Conservation (phyloP, 2,329 filamentous ascomycete genomes). For the Colletotrichum magnum region DNA sequence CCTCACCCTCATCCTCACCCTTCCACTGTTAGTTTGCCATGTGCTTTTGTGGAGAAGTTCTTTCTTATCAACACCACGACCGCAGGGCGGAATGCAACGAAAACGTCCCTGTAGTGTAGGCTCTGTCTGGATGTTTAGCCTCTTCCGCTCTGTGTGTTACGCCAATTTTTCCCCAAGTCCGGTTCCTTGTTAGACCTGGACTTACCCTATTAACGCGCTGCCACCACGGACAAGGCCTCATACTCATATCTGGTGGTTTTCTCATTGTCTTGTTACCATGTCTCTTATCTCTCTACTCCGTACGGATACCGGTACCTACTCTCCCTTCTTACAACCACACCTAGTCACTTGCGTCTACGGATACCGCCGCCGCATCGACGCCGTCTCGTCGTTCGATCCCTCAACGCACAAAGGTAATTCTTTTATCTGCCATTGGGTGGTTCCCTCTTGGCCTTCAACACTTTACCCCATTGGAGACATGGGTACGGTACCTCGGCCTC, state of each 20-base stretch:
- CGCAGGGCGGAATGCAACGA: conserved; percentile 16
- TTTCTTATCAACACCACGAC: not conserved
- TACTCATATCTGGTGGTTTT: no score
- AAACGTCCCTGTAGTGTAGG: conserved; percentile 8
- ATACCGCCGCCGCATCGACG: not conserved
- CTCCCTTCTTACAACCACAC: conserved; percentile 12
- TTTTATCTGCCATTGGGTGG: conserved; percentile 17
- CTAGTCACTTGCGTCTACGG: not conserved
- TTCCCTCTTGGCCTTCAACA: conserved; percentile 7
- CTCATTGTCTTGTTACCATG: no score
- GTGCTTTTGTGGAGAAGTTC: conserved; percentile 31
- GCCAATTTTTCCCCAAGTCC: no score
- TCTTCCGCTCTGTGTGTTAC: no score
- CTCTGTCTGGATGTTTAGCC: not conserved
- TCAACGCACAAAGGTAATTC: conserved; percentile 15
- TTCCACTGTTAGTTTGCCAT: conserved; percentile 20
- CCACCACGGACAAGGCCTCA: not conserved
- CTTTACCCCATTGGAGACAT: no score
- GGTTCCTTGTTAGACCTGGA: not conserved
- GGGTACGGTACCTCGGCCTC: no score
- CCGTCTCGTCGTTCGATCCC: conserved; percentile 24
- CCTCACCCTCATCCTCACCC: not conserved
- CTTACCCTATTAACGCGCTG: conserved; percentile 16
- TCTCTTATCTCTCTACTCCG: not conserved
- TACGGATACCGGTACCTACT: no score